phyloP scores from a whole-genome alignment of 2,329 filamentous ascomycete species.

The Paecilomyces niveus region DNA sequence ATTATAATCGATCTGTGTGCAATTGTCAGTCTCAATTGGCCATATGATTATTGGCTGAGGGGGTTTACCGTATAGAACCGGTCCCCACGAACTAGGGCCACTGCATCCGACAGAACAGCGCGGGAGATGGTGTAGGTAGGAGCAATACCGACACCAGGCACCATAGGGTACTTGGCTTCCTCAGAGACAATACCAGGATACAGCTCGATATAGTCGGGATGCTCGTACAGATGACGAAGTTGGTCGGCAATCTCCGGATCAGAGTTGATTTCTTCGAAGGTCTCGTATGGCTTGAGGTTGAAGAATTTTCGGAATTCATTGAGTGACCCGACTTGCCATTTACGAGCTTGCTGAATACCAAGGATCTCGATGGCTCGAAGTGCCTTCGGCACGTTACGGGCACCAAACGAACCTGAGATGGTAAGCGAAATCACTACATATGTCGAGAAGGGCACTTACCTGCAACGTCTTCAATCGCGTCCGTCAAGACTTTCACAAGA shows the following conservation, averaged over 20 bases:
- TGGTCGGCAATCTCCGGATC: conserved; percentile 50
- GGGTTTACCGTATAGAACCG: conserved; percentile 59
- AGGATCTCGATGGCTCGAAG: conserved; percentile 72
- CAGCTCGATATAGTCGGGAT: conserved; percentile 61
- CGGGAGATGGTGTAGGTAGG: conserved; percentile 32
- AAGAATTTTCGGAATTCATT: conserved; percentile 59
- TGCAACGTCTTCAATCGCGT: conserved; percentile 63
- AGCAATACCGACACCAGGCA: conserved; percentile 31
- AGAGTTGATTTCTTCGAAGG: conserved; percentile 53
- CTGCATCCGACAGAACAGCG: conserved; percentile 37
- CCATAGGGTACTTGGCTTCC: conserved; percentile 30
- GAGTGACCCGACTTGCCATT: conserved; percentile 49
- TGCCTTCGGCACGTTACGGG: conserved; percentile 62
- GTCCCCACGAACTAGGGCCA: conserved; percentile 51
- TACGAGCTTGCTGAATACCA: conserved; percentile 67
- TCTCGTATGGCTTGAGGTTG: conserved; percentile 49
- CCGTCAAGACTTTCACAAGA: conserved; percentile 61
- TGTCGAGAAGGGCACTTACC: conserved; percentile 12
- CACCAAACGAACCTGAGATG: conserved; percentile 53
- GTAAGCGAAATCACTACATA: background rate
- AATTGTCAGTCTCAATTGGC: background rate
- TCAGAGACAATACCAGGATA: conserved; percentile 58
- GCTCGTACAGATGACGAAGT: conserved; percentile 54
- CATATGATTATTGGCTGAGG: conserved; percentile 3
- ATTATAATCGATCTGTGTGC: conserved; percentile 55